Evolutionary conservation across 345 rosid species (phyloP).

Genomic region (Triadica sebifera): DNA sequence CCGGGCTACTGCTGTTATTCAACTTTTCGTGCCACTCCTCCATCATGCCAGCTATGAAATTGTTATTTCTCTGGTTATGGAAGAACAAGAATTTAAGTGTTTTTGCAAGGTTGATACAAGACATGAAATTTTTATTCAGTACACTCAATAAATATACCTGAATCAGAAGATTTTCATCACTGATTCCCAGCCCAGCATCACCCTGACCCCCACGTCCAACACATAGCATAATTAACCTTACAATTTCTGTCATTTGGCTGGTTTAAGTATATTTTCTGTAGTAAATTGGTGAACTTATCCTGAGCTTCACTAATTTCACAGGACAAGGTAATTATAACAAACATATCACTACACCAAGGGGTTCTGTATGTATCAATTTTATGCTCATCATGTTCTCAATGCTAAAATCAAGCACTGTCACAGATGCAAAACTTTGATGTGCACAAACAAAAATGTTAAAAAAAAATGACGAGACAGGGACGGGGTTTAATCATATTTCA

Average conservation of each 20-base stretch:
- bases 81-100: neutral
- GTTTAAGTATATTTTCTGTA: slow-evolving; percentile 29
- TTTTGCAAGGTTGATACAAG: neutral
- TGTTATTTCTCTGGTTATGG: slow-evolving; percentile 38
- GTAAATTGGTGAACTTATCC: slow-evolving; percentile 40
- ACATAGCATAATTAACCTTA: slow-evolving; percentile 39
- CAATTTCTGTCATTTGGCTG: slow-evolving; percentile 36
- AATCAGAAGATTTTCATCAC: slow-evolving; percentile 42
- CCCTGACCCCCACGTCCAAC: slow-evolving; percentile 49
- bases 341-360: neutral
- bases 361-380: slow-evolving; percentile 18
- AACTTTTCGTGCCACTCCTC: slow-evolving; percentile 57
- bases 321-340: slow-evolving; percentile 5
- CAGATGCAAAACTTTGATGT: neutral
- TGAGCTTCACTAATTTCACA: slow-evolving; percentile 52
- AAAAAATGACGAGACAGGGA: neutral
- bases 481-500: neutral
- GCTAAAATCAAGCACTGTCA: neutral
- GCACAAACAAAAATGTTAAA: neutral
- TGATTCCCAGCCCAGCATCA: slow-evolving; percentile 49
- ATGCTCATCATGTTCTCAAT: slow-evolving; percentile 11
- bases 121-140: slow-evolving; percentile 2
- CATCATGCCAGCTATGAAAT: slow-evolving; percentile 47
- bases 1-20: slow-evolving; percentile 49
- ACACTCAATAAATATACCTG: slow-evolving; percentile 29